These are phyloP conservation scores for Magnolia sinica DNA, from an alignment of 164 flowering plant genomes.

Conservation along the genomic window DNA sequence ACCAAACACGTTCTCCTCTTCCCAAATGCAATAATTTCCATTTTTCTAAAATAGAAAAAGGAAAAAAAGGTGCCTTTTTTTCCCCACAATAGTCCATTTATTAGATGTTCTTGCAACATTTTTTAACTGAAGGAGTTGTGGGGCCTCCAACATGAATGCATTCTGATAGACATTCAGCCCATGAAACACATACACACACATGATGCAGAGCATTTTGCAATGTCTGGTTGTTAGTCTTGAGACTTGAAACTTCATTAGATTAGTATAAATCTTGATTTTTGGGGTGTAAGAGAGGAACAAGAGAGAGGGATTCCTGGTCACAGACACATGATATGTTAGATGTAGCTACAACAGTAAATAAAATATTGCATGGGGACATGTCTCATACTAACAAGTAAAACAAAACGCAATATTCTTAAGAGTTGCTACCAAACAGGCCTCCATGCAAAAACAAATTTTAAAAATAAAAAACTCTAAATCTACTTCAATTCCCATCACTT, in stretches of 20 bases:
- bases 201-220: not conserved
- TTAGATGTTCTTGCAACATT: not conserved
- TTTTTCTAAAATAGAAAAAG: not conserved
- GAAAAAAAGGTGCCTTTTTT: not conserved
- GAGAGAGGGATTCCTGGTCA: not conserved
- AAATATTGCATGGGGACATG: not conserved
- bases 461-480: constrained; percentile 14
- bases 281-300: not conserved
- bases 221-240: not conserved
- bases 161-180: not conserved
- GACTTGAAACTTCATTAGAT: not conserved
- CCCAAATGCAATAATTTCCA: not conserved
- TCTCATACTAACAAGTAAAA: constrained; percentile 1
- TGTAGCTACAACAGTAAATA: not conserved
- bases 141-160: not conserved
- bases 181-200: not conserved
- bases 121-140: not conserved
- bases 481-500: constrained; percentile 2
- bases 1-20: not conserved
- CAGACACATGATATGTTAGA: not conserved
- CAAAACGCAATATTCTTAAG: not conserved
- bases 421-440: constrained; percentile 4
- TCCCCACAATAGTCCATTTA: not conserved
- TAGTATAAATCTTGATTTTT: not conserved
- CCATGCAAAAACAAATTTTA: constrained; percentile 1